These are phyloP conservation scores for Neurospora sp. DNA, from an alignment of 495 filamentous ascomycete species.

Conservation along the genomic window DNA sequence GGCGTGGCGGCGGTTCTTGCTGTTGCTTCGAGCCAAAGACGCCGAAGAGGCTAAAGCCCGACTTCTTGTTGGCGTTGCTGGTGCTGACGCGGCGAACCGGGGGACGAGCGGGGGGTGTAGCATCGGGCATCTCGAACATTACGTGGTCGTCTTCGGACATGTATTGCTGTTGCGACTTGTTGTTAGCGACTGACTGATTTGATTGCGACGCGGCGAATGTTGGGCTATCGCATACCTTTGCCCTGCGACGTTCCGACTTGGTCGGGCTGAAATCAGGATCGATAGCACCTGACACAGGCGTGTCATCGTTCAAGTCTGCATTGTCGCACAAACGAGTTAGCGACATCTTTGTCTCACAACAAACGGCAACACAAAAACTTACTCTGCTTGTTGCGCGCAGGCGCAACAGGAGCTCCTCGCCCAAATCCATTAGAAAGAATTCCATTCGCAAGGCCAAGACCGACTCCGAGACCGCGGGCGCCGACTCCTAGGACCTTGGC, in stretches of 20 bases:
- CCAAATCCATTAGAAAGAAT: background rate
- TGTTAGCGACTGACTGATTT: constrained; percentile 16
- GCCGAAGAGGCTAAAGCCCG: constrained; percentile 33
- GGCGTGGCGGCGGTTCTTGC: constrained; percentile 14
- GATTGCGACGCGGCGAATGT: constrained; percentile 1
- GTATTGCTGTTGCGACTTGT: constrained; percentile 20
- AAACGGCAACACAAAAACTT: constrained; percentile 8
- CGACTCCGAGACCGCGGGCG: constrained; percentile 2
- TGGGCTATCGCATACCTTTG: constrained; percentile 28
- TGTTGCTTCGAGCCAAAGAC: constrained; percentile 25
- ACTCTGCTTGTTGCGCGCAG: constrained; percentile 26
- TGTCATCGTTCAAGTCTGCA: background rate
- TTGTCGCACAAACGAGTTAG: constrained; percentile 9
- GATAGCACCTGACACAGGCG: constrained; percentile 16
- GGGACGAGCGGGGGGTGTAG: constrained; percentile 22
- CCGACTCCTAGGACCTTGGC: constrained; percentile 41
- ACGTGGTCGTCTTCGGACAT: constrained; percentile 32
- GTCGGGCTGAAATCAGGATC: constrained; percentile 33
- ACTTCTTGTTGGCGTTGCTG: constrained; percentile 27
- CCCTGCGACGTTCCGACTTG: constrained; percentile 32
- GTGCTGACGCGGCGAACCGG: constrained; percentile 33
- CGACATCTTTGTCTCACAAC: constrained; percentile 3
- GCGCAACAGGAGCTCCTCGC: constrained; percentile 16
- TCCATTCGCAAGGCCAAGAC: constrained; percentile 12
- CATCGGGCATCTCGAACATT: constrained; percentile 26